Evolutionary conservation across 306 rosid genomes (phyloP).

Genomic region (Ammopiptanthus mongolicus): DNA sequence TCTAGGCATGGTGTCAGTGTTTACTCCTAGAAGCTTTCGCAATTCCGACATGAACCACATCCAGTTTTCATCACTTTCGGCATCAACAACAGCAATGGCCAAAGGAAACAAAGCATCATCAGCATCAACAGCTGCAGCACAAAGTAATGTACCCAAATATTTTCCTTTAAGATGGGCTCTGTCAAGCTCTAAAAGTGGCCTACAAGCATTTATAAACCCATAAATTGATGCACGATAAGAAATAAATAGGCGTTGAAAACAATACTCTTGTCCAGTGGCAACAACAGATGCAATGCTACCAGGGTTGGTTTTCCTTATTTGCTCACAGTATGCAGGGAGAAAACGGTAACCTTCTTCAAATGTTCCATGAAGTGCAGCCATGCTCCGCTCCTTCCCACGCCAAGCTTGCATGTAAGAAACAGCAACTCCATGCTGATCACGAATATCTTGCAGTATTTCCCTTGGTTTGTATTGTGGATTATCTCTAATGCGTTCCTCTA

Average conservation of each 20-base stretch:
- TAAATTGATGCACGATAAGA: slow-evolving; percentile 87
- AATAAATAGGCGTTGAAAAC: slow-evolving; percentile 82
- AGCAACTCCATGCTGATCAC: slow-evolving; percentile 97
- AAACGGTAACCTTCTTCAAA: slow-evolving; percentile 90
- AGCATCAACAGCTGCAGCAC: slow-evolving; percentile 94
- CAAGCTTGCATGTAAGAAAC: slow-evolving; percentile 99
- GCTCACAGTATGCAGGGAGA: slow-evolving; percentile 95
- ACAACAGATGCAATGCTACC: slow-evolving; percentile 95
- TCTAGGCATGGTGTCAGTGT: slow-evolving; percentile 95
- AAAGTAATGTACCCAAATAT: slow-evolving; percentile 76
- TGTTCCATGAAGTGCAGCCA: slow-evolving; percentile 99
- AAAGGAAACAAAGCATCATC: slow-evolving; percentile 84
- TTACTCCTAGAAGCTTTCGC: slow-evolving; percentile 92
- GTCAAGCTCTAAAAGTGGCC: slow-evolving; percentile 96
- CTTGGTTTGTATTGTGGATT: slow-evolving; percentile 95
- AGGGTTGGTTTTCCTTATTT: slow-evolving; percentile 79
- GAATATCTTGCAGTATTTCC: slow-evolving; percentile 91
- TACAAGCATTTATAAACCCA: slow-evolving; percentile 94
- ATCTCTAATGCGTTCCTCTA: slow-evolving; percentile 88
- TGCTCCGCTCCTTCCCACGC: slow-evolving; percentile 99
- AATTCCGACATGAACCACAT: slow-evolving; percentile 99
- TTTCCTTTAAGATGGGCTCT: slow-evolving; percentile 90
- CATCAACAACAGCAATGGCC: slow-evolving; percentile 88
- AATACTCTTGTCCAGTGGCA: slow-evolving; percentile 89
- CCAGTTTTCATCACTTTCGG: slow-evolving; percentile 93